phyloP scores from a whole-genome alignment of 225 moss, liverwort and hornwort species.

The Climacium dendroides region DNA sequence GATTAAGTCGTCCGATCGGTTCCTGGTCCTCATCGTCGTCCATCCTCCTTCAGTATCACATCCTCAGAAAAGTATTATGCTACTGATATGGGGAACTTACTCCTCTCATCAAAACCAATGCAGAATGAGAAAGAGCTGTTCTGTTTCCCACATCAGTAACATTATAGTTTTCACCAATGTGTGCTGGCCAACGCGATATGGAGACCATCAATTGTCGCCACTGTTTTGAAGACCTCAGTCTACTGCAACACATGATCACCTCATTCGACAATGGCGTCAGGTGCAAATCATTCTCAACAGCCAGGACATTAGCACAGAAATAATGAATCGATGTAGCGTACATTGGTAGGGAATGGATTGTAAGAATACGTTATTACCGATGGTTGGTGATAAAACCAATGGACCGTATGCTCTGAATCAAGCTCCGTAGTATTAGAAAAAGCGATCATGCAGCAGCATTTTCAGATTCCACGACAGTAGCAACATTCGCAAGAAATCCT shows the following conservation, averaged over 20 bases:
- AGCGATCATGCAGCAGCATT: neutral
- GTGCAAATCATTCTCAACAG: neutral
- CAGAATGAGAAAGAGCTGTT: neutral
- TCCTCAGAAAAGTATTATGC: constrained; percentile 31
- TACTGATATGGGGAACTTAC: constrained; percentile 28
- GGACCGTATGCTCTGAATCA: neutral
- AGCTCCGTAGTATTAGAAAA: neutral
- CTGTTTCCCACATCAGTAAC: constrained; percentile 46
- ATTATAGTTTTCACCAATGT: constrained; percentile 31
- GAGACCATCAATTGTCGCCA: neutral
- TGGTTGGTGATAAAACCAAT: neutral
- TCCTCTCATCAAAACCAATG: neutral
- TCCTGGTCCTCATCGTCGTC: neutral
- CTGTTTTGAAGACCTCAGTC: neutral
- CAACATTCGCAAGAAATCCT: neutral
- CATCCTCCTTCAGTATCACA: neutral
- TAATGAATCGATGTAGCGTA: neutral
- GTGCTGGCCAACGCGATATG: neutral
- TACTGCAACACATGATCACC: neutral
- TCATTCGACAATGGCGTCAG: neutral
- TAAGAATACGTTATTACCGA: neutral
- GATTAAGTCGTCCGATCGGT: neutral
- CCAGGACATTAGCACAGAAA: neutral
- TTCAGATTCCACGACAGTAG: neutral
- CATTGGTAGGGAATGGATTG: neutral